Percentiles rank a stretch among this genome's conserved stretches.
Conservation (phyloP, 345 rosid species). For the Anacardium occidentale region DNA sequence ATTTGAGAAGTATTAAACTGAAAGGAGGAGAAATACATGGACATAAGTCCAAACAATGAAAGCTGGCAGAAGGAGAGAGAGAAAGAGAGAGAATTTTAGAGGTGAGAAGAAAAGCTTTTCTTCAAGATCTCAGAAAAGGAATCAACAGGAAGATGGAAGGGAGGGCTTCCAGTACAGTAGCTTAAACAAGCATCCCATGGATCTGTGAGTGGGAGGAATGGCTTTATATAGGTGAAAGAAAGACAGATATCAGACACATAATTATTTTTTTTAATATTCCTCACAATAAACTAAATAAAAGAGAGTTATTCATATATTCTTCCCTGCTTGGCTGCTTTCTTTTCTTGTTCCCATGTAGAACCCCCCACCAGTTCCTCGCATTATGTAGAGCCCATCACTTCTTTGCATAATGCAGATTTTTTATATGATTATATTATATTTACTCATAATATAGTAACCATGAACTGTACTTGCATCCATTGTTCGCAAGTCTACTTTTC, state of each 20-base stretch:
- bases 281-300: constrained; percentile 16
- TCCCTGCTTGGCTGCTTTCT: background rate
- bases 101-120: background rate
- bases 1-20: background rate
- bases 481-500: background rate
- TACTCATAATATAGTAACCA: constrained; percentile 1
- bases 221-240: constrained; percentile 42
- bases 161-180: background rate
- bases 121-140: constrained; percentile 13
- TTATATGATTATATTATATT: background rate
- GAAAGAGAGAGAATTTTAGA: background rate
- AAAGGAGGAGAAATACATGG: background rate
- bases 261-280: constrained; percentile 11
- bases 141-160: background rate
- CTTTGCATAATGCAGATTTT: constrained; percentile 27
- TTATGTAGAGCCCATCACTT: constrained; percentile 34
- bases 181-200: constrained; percentile 15
- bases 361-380: constrained; percentile 29
- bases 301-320: constrained; percentile 32
- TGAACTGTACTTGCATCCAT: constrained; percentile 7
- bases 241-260: constrained; percentile 7
- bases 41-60: background rate
- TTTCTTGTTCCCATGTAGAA: constrained; percentile 12
- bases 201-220: constrained; percentile 22
- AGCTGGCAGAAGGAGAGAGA: background rate